phyloP scores from a whole-genome alignment of 129 eudicot genomes.

The Flaveria linearis region DNA sequence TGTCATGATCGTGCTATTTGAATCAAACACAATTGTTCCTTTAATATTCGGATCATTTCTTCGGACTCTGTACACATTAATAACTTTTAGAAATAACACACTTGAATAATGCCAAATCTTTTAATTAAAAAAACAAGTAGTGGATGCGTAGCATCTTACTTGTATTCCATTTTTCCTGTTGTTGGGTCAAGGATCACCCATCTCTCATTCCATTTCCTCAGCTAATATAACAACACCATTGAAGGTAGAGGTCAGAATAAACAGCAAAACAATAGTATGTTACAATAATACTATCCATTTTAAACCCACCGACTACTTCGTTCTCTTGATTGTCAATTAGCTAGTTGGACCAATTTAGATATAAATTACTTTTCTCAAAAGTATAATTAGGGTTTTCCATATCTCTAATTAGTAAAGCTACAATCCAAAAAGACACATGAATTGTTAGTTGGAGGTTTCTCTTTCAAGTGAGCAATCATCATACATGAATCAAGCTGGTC shows the following conservation, averaged over 20 bases:
- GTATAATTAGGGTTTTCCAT: slow-evolving; percentile 22
- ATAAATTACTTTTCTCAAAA: slow-evolving; percentile 6
- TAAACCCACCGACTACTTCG: not conserved
- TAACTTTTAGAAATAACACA: slow-evolving; percentile 8
- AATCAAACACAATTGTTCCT: slow-evolving; percentile 86
- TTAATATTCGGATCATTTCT: slow-evolving; percentile 85
- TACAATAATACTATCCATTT: not conserved
- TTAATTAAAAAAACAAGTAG: slow-evolving; percentile 8
- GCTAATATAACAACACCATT: slow-evolving; percentile 44
- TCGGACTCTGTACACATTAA: slow-evolving; percentile 50
- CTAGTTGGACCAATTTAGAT: not conserved
- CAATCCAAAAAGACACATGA: slow-evolving; percentile 6
- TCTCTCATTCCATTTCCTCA: slow-evolving; percentile 97
- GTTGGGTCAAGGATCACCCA: slow-evolving; percentile 97
- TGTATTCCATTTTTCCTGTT: slow-evolving; percentile 97
- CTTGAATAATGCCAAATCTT: not conserved
- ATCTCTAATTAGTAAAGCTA: not conserved
- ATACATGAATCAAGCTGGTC: not conserved
- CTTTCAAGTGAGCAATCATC: slow-evolving; percentile 7
- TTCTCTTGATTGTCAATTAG: not conserved
- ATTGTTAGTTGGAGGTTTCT: not conserved
- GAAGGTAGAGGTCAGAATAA: slow-evolving; percentile 22
- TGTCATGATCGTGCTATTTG: slow-evolving; percentile 82
- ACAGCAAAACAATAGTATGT: slow-evolving; percentile 14
- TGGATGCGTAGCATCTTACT: slow-evolving; percentile 52